A percentile compares a stretch with the other conserved stretches of the same genome.
phyloP scores from a whole-genome alignment of 108 stramenopile genomes.

The Fragilariopsis cylindrus region DNA sequence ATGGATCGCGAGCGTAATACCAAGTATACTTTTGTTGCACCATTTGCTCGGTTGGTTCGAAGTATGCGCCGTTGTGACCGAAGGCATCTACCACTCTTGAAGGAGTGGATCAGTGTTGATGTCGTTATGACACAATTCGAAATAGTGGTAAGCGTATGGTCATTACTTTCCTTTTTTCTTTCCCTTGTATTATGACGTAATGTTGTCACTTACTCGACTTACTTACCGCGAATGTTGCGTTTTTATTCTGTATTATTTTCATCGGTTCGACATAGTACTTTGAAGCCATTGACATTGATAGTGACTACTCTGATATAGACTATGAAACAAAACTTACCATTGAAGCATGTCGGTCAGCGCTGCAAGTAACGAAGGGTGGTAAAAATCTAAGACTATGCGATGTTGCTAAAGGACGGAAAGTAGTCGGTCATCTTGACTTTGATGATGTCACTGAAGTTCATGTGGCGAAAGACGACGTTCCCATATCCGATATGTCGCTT shows the following conservation, averaged over 20 bases:
- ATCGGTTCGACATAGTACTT: slow-evolving; percentile 27
- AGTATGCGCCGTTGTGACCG: slow-evolving; percentile 86
- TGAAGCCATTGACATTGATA: slow-evolving; percentile 37
- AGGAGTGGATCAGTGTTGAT: slow-evolving; percentile 76
- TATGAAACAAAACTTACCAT: slow-evolving; percentile 1
- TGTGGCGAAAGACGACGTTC: slow-evolving; percentile 51
- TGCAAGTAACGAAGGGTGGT: slow-evolving; percentile 63
- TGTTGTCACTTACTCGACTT: neutral
- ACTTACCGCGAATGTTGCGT: neutral
- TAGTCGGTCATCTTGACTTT: slow-evolving; percentile 65
- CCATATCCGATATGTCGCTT: slow-evolving; percentile 23
- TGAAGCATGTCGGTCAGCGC: slow-evolving; percentile 20
- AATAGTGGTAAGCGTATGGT: slow-evolving; percentile 44
- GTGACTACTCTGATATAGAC: slow-evolving; percentile 1
- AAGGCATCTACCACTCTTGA: slow-evolving; percentile 65
- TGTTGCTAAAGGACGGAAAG: slow-evolving; percentile 66
- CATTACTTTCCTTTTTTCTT: neutral
- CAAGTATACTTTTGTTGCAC: slow-evolving; percentile 44
- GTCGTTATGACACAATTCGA: slow-evolving; percentile 82
- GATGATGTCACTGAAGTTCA: slow-evolving; percentile 60
- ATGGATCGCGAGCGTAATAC: neutral
- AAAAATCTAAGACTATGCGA: slow-evolving; percentile 74
- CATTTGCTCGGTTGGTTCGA: slow-evolving; percentile 69
- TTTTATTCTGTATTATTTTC: neutral
- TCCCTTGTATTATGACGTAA: neutral